Percentiles rank a stretch among this genome's conserved stretches.
phyloP scores from a whole-genome alignment of 169 alveolate species.

The Plasmodium knowlesi region DNA sequence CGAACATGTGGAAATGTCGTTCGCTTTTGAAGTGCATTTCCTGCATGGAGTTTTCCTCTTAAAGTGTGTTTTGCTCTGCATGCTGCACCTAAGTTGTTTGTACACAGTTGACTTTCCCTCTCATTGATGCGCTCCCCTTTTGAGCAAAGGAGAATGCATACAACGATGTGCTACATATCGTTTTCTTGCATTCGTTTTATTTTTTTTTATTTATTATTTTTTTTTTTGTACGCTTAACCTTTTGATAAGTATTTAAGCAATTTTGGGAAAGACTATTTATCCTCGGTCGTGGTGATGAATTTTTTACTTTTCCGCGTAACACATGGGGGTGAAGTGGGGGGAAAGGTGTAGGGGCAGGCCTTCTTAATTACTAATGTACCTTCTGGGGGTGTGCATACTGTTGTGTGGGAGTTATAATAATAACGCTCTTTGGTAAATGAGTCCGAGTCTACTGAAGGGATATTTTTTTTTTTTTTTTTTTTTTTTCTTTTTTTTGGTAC shows the following conservation, averaged over 20 bases:
- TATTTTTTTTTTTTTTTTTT: too few species aligned
- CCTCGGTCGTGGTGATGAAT: not conserved
- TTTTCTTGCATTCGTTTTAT: not conserved
- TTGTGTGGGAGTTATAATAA: not conserved
- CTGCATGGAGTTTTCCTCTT: not conserved
- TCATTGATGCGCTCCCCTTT: not conserved
- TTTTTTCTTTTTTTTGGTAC: not conserved
- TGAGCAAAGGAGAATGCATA: not conserved
- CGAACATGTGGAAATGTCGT: not conserved
- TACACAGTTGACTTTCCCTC: not conserved
- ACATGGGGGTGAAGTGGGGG: not conserved
- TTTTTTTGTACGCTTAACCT: not conserved
- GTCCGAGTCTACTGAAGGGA: not conserved
- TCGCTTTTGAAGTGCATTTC: not conserved
- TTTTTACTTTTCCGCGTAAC: not conserved
- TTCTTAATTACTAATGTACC: not conserved
- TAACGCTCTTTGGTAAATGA: not conserved
- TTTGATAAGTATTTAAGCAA: not conserved
- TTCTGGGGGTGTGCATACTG: not conserved
- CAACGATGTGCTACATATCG: not conserved
- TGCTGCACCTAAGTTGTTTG: not conserved
- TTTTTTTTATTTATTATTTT: too few species aligned
- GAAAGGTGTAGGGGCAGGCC: not conserved
- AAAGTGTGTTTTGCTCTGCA: not conserved
- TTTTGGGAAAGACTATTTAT: not conserved